phyloP scores from a whole-genome alignment of 371 early-diverging fungal species.

The Mucor sp. region DNA sequence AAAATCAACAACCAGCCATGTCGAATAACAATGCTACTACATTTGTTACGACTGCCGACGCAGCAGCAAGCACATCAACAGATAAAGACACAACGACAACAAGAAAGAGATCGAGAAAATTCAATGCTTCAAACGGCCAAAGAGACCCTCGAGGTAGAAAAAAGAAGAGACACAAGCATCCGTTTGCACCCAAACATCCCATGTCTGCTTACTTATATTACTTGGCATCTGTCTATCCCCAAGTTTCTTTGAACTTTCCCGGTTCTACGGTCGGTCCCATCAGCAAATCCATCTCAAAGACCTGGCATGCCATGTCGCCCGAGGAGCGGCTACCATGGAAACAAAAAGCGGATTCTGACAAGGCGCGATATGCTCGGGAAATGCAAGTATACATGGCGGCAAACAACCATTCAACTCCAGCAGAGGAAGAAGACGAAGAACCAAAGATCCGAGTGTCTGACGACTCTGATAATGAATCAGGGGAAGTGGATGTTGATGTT shows the following conservation, averaged over 20 bases:
- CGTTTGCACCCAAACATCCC: constrained; percentile 78
- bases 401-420: constrained; percentile 19
- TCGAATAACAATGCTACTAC: neutral
- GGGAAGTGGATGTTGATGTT: constrained; percentile 5
- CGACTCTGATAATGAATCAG: constrained; percentile 1
- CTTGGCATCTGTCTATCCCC: constrained; percentile 47
- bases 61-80: neutral
- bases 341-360: constrained; percentile 70
- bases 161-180: constrained; percentile 70
- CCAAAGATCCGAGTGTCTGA: neutral
- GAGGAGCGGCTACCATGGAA: constrained; percentile 67
- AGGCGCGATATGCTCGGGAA: constrained; percentile 77
- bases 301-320: constrained; percentile 67
- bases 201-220: constrained; percentile 80
- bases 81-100: neutral
- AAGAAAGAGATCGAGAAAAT: constrained; percentile 15
- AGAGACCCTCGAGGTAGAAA: constrained; percentile 59
- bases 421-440: neutral
- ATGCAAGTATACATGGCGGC: constrained; percentile 58
- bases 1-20: neutral
- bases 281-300: constrained; percentile 65
- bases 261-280: constrained; percentile 76
- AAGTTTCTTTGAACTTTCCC: constrained; percentile 36
- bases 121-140: constrained; percentile 27
- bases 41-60: neutral